Base-by-base conservation (phyloP, 2,329 filamentous ascomycete genomes). In the Diaporthe caulivora region DNA sequence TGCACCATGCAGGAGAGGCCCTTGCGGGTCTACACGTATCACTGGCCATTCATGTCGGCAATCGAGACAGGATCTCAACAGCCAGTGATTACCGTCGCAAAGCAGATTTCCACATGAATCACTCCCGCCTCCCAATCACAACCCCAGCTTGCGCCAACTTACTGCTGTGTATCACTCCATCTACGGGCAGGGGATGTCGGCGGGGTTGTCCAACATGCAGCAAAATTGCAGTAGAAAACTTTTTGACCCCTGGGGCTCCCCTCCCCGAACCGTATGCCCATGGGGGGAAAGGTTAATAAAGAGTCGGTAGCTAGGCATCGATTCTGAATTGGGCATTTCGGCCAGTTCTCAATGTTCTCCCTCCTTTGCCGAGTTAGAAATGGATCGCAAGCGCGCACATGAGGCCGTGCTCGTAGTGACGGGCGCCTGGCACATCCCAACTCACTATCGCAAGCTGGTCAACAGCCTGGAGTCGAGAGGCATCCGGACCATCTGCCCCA, bases 361-460 rank as follows among this genome's bases (percentile, higher is more conserved):
- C 55, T n/a, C n/a, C 9, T 53, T 42, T 29, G 18, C 55, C 5
- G 15, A 31, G 18, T 31, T 21, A 57, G 62, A 71, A 49, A 64
- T 47, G 40, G 40, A 67, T 40, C 62, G 62, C 62, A 67, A 53
- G 49, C 62, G 62, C 47, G 47, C 62, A 40, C n/a, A n/a, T 24
- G 44, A 44, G 58, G 72, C 72, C 34, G 65, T 77, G 51, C 73
- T 77, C 31, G 49, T 77, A 11, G 57, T 76, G 49, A 76, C 75
- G 10, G 76, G 75, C 49, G 71, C 74, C 17, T 76, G 76, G 76
- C 76, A 77, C 60, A 51, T 77, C 37, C 73, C 76, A 3, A 34
- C 55, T 21, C 76, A 77, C 60, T 77, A 76, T 62, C 40, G 70
- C 21, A 74, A 72, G 24, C 65, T 76, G 51, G 40, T 58, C 10